Evolutionary conservation across 768 basidiomycete species (phyloP), one percentile per base, ranked within the genome.

Genomic region (Auriscalpium vulgare): DNA sequence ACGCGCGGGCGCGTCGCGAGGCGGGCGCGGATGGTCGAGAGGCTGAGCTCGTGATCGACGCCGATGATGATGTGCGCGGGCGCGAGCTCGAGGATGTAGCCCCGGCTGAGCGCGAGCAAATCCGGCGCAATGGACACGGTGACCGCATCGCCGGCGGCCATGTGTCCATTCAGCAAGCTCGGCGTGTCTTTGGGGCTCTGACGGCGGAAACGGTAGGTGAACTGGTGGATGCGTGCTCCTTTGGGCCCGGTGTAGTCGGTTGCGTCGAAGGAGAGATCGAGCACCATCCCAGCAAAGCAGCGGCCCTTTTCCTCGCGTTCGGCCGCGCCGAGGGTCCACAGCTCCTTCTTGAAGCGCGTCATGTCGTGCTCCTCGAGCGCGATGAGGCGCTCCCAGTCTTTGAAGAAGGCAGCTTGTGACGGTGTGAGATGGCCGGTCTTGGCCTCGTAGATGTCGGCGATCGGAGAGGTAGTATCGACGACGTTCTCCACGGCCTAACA

Each of bases 321-420:
- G 16, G 69, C 72, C 0, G 92, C 91, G 7, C 80, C 79, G 78
- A 95, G 82, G 0, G 90, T 94, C 97, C 97, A 99, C 9, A 98
- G 74, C 63, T 99, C 95, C 61, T 88, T 90, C 67, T 84, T 83
- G 73, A 91, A 94, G 17, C 89, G 79, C 10, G 86, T 72, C 13
- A 89, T 74, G 60, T 97, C 95, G 56, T 87, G 84, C 67, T 98
- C 97, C 68, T 99, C 97, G 4, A 84, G 66, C 2, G 91, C 77
- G 55, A 98, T 76, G 14, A 98, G 77, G 2, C 76, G 72, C 66
- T 99, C 97, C 97, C 97, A 99, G 62, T 82, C 78, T 64, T 83
- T 83, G 76, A 97, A 98, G 70, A 98, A 98, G 1, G 75, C 77
- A 0, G 75, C 69, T 46, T 95, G 91, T 0, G 66, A 21, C 0